Base-by-base conservation (phyloP, 768 basidiomycete species). In the Sistotremastrum suecicum region DNA sequence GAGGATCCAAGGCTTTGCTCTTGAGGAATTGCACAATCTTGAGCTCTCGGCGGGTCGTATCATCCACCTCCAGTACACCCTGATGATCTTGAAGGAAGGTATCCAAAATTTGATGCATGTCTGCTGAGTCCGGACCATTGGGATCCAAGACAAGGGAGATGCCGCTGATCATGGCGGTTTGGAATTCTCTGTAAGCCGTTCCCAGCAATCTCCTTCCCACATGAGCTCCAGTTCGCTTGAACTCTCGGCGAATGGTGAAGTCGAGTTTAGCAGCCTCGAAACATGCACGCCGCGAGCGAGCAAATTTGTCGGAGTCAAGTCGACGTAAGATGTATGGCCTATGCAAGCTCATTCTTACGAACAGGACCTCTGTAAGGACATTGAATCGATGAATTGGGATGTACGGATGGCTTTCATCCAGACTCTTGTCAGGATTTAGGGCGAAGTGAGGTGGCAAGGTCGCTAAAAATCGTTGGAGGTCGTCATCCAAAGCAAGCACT, bases 261-360 rank as follows among this genome's bases (percentile, higher is more conserved):
- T 94, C 90, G 56, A 78, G 80, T 53, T 87, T 76, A 3, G 90
- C 87, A 8, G 86, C 87, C 50, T 94, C 87, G 55, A 94, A 92
- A 59, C 89, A 95, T 9, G 89, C 91, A 45, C 66, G 68, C 36
- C 90, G 69, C 6, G 91, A 94, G 32, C 80, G 78, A 37, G 74
- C 65, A 63, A 86, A 92, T 12, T 84, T 81, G 55, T 87, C 84
- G 37, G 81, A 81, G 56, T 75, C 71, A 41, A 90, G 70, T 41
- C 77, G 75, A 43, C 89, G 76, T 37, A 95, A 66, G 37, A 95
- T 69, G 61, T 92, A 95, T 2, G 91, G 91, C 32, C 91, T 76
- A 61, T 94, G 82, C 33, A 90, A 64, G 55, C 81, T 80, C 55
- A 85, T 81, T 47, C 87, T 74, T 43, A 89, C 80, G 56, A 89